These are phyloP conservation scores for Paraphoma chrysanthemicola DNA, from an alignment of 2,329 filamentous ascomycete genomes.

Conservation along the genomic window DNA sequence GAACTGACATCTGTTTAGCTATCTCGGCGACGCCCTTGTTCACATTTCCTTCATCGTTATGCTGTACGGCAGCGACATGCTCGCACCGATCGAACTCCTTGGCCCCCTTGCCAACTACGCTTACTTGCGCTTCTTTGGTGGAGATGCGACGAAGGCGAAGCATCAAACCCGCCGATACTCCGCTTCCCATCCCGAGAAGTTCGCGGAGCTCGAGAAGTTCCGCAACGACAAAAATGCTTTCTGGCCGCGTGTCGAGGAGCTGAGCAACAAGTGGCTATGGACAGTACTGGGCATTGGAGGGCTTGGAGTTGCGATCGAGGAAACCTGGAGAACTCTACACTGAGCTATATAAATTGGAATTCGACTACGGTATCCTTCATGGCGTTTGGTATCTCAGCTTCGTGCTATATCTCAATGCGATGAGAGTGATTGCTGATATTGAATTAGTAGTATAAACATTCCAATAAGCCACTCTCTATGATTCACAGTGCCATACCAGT, in stretches of 20 bases:
- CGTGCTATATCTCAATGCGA: not conserved
- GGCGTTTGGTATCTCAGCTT: not conserved
- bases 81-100: conserved; percentile 62
- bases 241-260: conserved; percentile 61
- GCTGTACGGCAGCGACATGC: conserved; percentile 62
- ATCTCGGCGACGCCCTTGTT: conserved; percentile 66
- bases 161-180: conserved; percentile 62
- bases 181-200: conserved; percentile 58
- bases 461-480: too few species aligned
- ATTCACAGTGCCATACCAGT: too few species aligned
- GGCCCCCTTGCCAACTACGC: conserved; percentile 65
- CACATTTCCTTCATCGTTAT: conserved; percentile 67
- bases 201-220: conserved; percentile 61
- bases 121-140: conserved; percentile 64
- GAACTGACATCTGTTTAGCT: conserved; percentile 54
- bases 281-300: conserved; percentile 59
- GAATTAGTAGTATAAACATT: too few species aligned
- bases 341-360: conserved; percentile 8
- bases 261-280: conserved; percentile 65
- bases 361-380: not conserved
- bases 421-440: too few species aligned
- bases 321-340: conserved; percentile 42
- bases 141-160: conserved; percentile 63
- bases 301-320: conserved; percentile 58
- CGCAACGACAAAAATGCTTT: conserved; percentile 64